Conservation (phyloP, 768 basidiomycete genomes). For the Suillus clintonianus region DNA sequence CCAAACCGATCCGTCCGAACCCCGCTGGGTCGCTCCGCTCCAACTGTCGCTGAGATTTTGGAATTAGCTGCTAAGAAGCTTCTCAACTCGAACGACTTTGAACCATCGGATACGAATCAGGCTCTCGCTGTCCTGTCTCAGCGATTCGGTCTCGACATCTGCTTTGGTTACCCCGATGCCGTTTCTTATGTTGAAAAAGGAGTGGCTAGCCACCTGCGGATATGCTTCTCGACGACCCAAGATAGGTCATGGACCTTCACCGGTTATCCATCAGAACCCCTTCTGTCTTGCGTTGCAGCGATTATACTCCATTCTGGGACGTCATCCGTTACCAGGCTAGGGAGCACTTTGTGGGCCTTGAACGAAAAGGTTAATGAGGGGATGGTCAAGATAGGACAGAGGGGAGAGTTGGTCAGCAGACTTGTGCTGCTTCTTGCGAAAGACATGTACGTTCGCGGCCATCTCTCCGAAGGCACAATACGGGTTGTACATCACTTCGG, state of each 20-base stretch:
- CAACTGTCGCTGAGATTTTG: not conserved
- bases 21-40: too few species aligned
- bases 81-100: not conserved
- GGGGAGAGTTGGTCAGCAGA: slow-evolving; percentile 12
- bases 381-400: slow-evolving; percentile 6
- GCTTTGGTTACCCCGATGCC: not conserved
- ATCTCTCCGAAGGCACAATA: not conserved
- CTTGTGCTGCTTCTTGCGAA: slow-evolving; percentile 9
- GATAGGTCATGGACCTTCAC: slow-evolving; percentile 14
- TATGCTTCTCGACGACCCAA: slow-evolving; percentile 11
- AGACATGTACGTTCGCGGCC: slow-evolving; percentile 7
- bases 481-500: not conserved
- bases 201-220: slow-evolving; percentile 14
- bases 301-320: not conserved
- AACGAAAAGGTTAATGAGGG: slow-evolving; percentile 3
- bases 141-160: slow-evolving; percentile 8
- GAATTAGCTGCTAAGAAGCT: not conserved
- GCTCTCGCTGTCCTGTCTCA: slow-evolving; percentile 9
- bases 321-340: not conserved
- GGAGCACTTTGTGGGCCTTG: not conserved
- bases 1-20: too few species aligned
- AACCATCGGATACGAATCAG: not conserved
- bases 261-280: slow-evolving; percentile 17
- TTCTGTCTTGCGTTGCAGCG: slow-evolving; percentile 14
- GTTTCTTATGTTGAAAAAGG: slow-evolving; percentile 2